phyloP scores from a whole-genome alignment of 345 rosid species.

The Lepidium sativum region DNA sequence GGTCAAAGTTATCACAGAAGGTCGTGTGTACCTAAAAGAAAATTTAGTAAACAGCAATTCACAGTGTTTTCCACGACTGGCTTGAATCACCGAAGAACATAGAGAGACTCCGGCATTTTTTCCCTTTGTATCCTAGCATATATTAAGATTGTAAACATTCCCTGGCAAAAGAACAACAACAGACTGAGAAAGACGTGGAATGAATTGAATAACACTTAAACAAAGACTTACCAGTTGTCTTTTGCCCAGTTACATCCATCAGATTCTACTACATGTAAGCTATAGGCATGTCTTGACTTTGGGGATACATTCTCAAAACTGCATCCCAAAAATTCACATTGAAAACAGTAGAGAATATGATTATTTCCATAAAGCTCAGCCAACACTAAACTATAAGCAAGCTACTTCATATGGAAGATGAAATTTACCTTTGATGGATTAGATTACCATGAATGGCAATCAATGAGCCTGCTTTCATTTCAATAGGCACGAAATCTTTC shows the following conservation, averaged over 20 bases:
- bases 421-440: conserved; percentile 75
- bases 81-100: conserved; percentile 34
- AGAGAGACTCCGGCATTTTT: conserved; percentile 69
- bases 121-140: conserved; percentile 65
- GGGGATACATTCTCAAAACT: conserved; percentile 80
- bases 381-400: neutral
- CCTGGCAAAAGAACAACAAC: neutral
- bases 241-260: conserved; percentile 83
- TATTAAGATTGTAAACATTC: conserved; percentile 8
- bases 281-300: conserved; percentile 88
- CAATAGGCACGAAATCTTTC: conserved; percentile 76
- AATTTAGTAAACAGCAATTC: neutral
- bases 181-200: neutral
- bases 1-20: neutral
- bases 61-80: neutral
- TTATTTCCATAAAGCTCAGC: neutral
- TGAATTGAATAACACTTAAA: neutral
- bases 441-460: conserved; percentile 87
- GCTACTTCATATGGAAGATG: neutral
- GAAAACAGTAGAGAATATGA: neutral
- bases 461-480: conserved; percentile 89
- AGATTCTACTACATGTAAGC: conserved; percentile 88
- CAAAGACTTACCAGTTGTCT: conserved; percentile 62
- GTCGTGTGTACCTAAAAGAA: neutral
- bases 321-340: neutral